phyloP scores from a whole-genome alignment of 495 filamentous ascomycete genomes.

The Aspergillus haitiensis region DNA sequence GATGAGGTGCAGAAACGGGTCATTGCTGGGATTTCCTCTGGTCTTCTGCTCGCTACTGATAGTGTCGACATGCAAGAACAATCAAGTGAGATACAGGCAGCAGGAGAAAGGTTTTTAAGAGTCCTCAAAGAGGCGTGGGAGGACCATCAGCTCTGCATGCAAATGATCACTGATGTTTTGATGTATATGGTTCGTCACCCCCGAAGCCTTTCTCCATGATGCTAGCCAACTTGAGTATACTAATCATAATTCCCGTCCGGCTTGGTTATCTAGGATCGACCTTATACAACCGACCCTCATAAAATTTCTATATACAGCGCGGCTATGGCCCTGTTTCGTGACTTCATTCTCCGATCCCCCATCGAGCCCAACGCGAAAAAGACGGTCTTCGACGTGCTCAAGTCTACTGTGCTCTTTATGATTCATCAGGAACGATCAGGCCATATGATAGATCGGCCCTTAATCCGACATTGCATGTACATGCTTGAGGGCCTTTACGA shows the following conservation, averaged over 20 bases:
- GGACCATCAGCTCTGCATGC: slow-evolving; percentile 89
- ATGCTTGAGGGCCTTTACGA: slow-evolving; percentile 94
- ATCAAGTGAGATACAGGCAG: slow-evolving; percentile 71
- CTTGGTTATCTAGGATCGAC: slow-evolving; percentile 59
- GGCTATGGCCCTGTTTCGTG: slow-evolving; percentile 84
- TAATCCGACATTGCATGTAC: slow-evolving; percentile 78
- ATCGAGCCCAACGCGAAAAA: slow-evolving; percentile 44
- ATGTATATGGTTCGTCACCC: slow-evolving; percentile 83
- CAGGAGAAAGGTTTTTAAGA: slow-evolving; percentile 80
- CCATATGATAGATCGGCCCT: slow-evolving; percentile 79
- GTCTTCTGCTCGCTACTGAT: slow-evolving; percentile 49
- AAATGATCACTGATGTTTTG: slow-evolving; percentile 94
- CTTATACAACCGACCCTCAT: slow-evolving; percentile 67
- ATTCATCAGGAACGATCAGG: slow-evolving; percentile 89
- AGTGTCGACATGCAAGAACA: slow-evolving; percentile 50
- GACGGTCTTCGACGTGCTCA: slow-evolving; percentile 67
- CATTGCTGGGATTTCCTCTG: slow-evolving; percentile 58
- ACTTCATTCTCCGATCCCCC: slow-evolving; percentile 67
- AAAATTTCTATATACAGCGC: slow-evolving; percentile 78
- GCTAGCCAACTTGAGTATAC: background rate
- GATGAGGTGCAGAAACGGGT: slow-evolving; percentile 65
- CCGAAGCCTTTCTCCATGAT: background rate
- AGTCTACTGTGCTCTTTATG: slow-evolving; percentile 82
- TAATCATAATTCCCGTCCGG: slow-evolving; percentile 1
- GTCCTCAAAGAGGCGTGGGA: slow-evolving; percentile 77